Conservation (phyloP, 225 moss, liverwort and hornwort genomes). For the Climacium dendroides region DNA sequence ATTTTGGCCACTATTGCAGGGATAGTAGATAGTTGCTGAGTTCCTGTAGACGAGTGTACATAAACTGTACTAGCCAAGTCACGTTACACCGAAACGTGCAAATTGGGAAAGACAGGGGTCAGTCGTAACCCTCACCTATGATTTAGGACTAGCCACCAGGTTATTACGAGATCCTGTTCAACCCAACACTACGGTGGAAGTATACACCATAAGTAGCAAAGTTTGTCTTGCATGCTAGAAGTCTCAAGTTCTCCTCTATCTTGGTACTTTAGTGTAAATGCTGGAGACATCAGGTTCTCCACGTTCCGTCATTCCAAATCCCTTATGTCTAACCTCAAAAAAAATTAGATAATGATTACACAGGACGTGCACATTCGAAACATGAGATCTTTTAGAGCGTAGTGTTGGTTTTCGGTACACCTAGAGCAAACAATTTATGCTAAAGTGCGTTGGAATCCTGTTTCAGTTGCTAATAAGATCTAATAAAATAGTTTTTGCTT, state of each 20-base stretch:
- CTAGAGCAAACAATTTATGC: neutral
- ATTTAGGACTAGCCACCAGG: neutral
- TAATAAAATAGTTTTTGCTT: neutral
- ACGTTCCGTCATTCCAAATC: no score
- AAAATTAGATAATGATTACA: neutral
- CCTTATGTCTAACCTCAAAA: accelerated
- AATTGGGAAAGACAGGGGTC: neutral
- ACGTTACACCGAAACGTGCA: neutral
- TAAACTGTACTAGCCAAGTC: neutral
- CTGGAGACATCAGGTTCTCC: neutral
- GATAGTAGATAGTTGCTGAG: neutral
- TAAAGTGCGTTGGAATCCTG: neutral
- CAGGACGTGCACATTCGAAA: no score
- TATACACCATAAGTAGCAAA: neutral
- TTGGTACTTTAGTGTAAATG: neutral
- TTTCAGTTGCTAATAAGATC: neutral
- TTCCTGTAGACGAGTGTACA: neutral
- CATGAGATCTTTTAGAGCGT: neutral
- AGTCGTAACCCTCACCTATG: neutral
- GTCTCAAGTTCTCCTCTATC: neutral
- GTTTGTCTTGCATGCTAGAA: neutral
- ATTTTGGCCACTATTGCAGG: neutral
- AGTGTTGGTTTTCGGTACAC: neutral
- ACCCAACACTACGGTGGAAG: neutral
- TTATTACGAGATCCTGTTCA: neutral